These are phyloP conservation scores for Salix arbutifolia DNA, from an alignment of 345 rosid species.

Conservation along the genomic window DNA sequence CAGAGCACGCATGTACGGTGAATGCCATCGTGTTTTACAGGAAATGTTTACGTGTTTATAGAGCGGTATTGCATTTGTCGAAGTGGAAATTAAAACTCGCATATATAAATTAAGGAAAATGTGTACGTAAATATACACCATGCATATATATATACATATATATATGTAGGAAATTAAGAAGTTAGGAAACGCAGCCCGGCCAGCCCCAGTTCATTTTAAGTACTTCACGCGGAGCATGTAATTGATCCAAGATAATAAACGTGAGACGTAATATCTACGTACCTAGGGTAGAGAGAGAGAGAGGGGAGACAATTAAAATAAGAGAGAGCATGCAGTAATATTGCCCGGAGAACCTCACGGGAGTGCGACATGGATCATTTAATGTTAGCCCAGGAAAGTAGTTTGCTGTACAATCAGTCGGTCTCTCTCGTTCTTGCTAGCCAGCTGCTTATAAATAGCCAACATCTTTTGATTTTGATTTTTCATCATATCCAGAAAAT, in stretches of 20 bases:
- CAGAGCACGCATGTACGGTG: too few species aligned
- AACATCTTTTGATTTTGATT: background rate
- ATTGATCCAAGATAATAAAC: slow-evolving; percentile 52
- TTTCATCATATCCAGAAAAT: too few species aligned
- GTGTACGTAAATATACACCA: slow-evolving; percentile 17
- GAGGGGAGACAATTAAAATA: background rate
- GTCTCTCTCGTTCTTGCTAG: background rate
- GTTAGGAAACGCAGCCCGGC: slow-evolving; percentile 5
- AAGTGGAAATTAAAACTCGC: too few species aligned
- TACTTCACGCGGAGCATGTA: slow-evolving; percentile 43
- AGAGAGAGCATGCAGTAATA: slow-evolving; percentile 6
- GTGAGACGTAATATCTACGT: slow-evolving; percentile 41
- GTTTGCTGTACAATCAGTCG: background rate
- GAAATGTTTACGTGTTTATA: too few species aligned
- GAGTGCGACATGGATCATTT: slow-evolving; percentile 51
- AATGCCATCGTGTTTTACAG: too few species aligned
- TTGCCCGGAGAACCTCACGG: slow-evolving; percentile 46
- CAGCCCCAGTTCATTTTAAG: slow-evolving; percentile 10
- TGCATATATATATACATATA: background rate
- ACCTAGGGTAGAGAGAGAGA: background rate
- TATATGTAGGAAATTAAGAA: background rate
- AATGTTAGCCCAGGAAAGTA: slow-evolving; percentile 16
- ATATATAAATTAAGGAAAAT: background rate
- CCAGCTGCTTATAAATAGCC: slow-evolving; percentile 20
- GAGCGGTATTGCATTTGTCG: background rate